A percentile compares a stretch with the other conserved stretches of the same genome.
phyloP scores from a whole-genome alignment of 2,329 filamentous ascomycete species.

The Teratosphaeriaceae sp. region DNA sequence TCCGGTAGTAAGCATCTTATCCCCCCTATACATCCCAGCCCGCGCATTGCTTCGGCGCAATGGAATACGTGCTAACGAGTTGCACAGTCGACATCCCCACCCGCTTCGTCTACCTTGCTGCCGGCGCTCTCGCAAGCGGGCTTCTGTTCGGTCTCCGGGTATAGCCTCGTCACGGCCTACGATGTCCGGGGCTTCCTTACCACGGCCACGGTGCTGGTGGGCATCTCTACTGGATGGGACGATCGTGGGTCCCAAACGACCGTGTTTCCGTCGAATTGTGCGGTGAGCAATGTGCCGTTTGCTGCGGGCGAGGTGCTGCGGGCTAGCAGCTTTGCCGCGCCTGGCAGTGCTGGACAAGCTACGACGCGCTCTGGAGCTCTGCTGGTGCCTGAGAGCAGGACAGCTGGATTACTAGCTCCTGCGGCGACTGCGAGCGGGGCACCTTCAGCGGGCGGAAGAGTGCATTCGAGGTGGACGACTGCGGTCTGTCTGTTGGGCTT shows the following conservation, averaged over 20 bases:
- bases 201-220: constrained; percentile 35
- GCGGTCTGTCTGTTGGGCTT: neutral
- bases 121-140: constrained; percentile 38
- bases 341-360: neutral
- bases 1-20: constrained; percentile 53
- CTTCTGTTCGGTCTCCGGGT: constrained; percentile 35
- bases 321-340: neutral
- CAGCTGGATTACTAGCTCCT: neutral
- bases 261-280: constrained; percentile 19
- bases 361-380: neutral
- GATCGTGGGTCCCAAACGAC: constrained; percentile 40
- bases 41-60: constrained; percentile 5
- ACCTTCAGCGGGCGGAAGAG: neutral
- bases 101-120: constrained; percentile 47
- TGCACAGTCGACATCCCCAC: constrained; percentile 44
- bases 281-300: constrained; percentile 7
- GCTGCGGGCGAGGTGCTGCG: constrained; percentile 7
- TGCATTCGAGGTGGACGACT: neutral
- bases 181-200: constrained; percentile 46
- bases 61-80: constrained; percentile 20
- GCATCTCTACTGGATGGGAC: constrained; percentile 38
- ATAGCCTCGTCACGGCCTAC: constrained; percentile 42
- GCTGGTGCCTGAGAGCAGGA: neutral
- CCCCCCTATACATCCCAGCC: constrained; percentile 15
- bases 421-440: neutral